These are phyloP conservation scores for Talaromyces stipitatus DNA, from an alignment of 495 filamentous ascomycete genomes.

Conservation along the genomic window DNA sequence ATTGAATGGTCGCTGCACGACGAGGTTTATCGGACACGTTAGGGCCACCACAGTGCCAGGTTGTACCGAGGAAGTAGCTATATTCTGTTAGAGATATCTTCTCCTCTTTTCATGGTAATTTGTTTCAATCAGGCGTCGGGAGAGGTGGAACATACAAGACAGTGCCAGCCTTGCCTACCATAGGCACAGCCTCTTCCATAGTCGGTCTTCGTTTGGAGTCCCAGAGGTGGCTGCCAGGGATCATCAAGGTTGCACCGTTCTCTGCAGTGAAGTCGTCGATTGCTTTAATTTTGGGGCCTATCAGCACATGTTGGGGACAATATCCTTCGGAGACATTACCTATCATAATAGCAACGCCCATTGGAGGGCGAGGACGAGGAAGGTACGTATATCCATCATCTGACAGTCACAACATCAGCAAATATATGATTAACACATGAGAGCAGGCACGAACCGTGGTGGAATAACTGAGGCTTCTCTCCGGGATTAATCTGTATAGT, in stretches of 20 bases:
- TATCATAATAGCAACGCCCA: conserved; percentile 4
- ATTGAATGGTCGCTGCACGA: background rate
- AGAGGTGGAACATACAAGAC: conserved; percentile 1
- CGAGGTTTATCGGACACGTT: conserved; percentile 1
- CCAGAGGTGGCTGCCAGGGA: conserved; percentile 35
- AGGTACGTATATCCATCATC: conserved; percentile 5
- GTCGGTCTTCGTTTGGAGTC: background rate
- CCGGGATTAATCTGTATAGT: conserved; percentile 12
- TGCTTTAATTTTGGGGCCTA: background rate
- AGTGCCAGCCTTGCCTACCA: conserved; percentile 1
- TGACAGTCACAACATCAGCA: background rate
- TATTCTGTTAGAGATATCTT: background rate
- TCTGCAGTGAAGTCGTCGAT: conserved; percentile 16
- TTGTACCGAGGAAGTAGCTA: conserved; percentile 3
- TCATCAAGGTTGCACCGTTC: conserved; percentile 32
- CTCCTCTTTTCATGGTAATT: background rate
- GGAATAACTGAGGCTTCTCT: conserved; percentile 10
- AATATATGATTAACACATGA: background rate
- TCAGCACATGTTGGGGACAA: background rate
- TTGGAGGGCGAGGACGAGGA: background rate
- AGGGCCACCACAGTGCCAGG: background rate
- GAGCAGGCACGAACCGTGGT: conserved; percentile 3
- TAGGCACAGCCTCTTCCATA: background rate
- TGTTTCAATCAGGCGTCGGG: no score
- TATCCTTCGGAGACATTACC: background rate